Evolutionary conservation across 805 yeast species (phyloP).

Genomic region (Maudiozyma serrabonitensis): DNA sequence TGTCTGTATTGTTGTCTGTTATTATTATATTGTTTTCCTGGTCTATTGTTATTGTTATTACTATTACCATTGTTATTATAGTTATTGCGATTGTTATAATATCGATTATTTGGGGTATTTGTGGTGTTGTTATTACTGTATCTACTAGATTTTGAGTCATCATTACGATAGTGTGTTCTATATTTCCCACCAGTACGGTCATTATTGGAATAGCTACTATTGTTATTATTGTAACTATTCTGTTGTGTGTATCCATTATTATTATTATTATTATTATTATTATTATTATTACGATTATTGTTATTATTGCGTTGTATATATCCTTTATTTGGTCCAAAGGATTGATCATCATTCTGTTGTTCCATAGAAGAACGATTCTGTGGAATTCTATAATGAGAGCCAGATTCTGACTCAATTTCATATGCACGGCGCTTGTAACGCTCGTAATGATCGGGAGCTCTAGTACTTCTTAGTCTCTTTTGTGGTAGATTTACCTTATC

Average conservation of each 20-base stretch:
- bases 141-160: not conserved
- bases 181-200: not conserved
- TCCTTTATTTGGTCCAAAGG: not conserved
- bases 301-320: not conserved
- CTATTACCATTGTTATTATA: not conserved
- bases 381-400: not conserved
- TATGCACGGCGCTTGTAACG: not conserved
- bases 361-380: no score
- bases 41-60: not conserved
- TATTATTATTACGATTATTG: not conserved
- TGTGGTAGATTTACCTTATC: constrained; percentile 5
- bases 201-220: not conserved
- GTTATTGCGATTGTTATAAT: not conserved
- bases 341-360: no score
- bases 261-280: not conserved
- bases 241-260: not conserved
- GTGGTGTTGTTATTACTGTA: not conserved
- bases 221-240: not conserved
- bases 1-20: not conserved
- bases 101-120: not conserved
- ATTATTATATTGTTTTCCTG: not conserved
- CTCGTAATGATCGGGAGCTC: not conserved
- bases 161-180: not conserved
- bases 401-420: not conserved
- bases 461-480: constrained; percentile 6